These are phyloP conservation scores for Boletellus emodensis DNA, from an alignment of 768 basidiomycete genomes.

Conservation along the genomic window DNA sequence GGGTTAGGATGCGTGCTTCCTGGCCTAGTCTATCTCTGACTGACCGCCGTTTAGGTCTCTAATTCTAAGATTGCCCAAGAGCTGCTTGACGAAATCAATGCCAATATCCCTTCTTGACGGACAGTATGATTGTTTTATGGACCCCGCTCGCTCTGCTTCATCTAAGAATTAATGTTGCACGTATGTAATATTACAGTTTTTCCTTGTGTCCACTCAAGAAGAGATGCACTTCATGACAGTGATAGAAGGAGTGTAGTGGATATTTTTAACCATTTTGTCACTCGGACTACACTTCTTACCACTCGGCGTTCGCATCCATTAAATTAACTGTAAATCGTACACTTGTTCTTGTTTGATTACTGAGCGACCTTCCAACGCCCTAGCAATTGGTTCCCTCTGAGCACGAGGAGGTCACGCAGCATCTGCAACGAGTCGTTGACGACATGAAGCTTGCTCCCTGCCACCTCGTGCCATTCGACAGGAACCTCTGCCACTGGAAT, in stretches of 20 bases:
- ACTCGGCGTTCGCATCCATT: slow-evolving; percentile 16
- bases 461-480: slow-evolving; percentile 90
- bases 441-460: slow-evolving; percentile 88
- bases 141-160: slow-evolving; percentile 19
- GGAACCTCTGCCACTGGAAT: slow-evolving; percentile 86
- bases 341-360: slow-evolving; percentile 7
- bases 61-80: slow-evolving; percentile 71
- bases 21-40: background rate
- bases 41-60: slow-evolving; percentile 43
- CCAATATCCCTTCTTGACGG: slow-evolving; percentile 38
- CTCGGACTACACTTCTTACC: slow-evolving; percentile 10
- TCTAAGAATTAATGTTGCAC: slow-evolving; percentile 33
- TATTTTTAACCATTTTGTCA: slow-evolving; percentile 4
- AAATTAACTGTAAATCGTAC: slow-evolving; percentile 28
- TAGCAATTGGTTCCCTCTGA: slow-evolving; percentile 74
- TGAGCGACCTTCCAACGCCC: slow-evolving; percentile 64
- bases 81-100: slow-evolving; percentile 52
- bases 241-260: slow-evolving; percentile 19
- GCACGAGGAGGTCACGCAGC: slow-evolving; percentile 80
- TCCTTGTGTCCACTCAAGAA: slow-evolving; percentile 28
- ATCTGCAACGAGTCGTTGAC: slow-evolving; percentile 83
- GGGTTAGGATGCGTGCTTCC: slow-evolving; percentile 42
- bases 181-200: slow-evolving; percentile 30
- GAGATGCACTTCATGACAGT: slow-evolving; percentile 15
- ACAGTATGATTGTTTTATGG: slow-evolving; percentile 11